phyloP scores from a whole-genome alignment of 805 yeast genomes.

The Yarrowia yakushimensis region DNA sequence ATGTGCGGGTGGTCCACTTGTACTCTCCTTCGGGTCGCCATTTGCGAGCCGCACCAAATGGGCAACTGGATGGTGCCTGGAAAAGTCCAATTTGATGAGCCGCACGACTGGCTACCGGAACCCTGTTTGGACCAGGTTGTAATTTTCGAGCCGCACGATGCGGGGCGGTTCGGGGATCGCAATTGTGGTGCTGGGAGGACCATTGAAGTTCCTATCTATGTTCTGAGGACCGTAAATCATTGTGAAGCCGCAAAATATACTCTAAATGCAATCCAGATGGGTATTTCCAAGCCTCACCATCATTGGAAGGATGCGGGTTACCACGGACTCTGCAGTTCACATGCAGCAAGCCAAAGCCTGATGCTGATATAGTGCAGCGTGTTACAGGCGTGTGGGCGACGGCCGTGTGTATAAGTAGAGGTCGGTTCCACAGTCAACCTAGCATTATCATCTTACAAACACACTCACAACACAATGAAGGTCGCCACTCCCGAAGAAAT shows the following conservation, averaged over 20 bases:
- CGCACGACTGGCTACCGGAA: constrained; percentile 6
- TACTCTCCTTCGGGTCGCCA: not conserved
- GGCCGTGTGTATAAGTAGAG: not conserved
- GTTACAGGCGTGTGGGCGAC: constrained; percentile 2
- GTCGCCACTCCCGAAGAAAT: constrained; percentile 62
- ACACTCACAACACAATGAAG: constrained; percentile 50
- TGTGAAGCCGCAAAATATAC: not conserved
- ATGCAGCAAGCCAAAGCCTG: constrained; percentile 21
- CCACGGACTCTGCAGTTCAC: not conserved
- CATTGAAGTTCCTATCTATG: not conserved
- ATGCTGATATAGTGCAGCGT: constrained; percentile 1
- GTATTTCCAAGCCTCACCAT: not conserved
- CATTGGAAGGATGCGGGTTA: not conserved
- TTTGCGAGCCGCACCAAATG: constrained; percentile 14
- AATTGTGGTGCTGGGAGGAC: not conserved
- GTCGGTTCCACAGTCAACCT: not conserved
- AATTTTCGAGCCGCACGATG: not conserved
- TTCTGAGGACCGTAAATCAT: not conserved
- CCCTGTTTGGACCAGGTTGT: not conserved
- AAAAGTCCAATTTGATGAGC: constrained; percentile 1
- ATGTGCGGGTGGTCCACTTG: not conserved
- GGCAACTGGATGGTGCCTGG: not conserved
- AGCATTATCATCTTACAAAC: not conserved
- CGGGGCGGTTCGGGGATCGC: not conserved
- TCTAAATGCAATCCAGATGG: not conserved